Base-by-base conservation (phyloP, 2,329 filamentous ascomycete genomes). In the Botrytis deweyae region DNA sequence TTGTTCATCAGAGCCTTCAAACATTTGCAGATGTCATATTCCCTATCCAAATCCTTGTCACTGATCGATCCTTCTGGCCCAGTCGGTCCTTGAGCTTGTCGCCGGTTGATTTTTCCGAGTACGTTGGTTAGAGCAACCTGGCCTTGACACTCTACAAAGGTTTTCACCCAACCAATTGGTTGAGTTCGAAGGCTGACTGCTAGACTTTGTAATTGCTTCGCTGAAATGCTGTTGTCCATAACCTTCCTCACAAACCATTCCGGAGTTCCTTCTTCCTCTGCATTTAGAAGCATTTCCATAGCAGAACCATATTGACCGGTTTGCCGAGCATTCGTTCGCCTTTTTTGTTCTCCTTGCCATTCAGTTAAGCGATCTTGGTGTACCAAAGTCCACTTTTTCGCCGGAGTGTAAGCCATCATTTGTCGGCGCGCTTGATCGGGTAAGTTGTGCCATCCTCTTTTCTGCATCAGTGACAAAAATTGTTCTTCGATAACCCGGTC, bases 1-100 rank as follows among this genome's bases (percentile, higher is more conserved):
- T 98, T 99, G 89, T 99, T 99, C 92, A 98, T 97, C 74, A 98
- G 84, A 46, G 95, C 94, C 85, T 98, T 98, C 74, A 99, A 84
- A 84, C 96, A 98, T 84, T 99, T 99, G 81, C 97, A 90, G 76
- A 99, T 97, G 81, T 98, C 96, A 82, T 98, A 98, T 84, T 93
- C 91, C 73, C 90, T 87, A 78, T 93, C 91, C 69, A 92, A 83
- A 80, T 93, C 91, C 78, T 89, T 90, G 74, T 93, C 91, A 59
- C 85, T 88, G n/a, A 82, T 84, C 38, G 84, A 83, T 42, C 86
- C 85, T 65, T 87, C 83, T 59, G 83, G 84, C 73, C 84, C 83
- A 8, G 88, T 86, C 44, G 89, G 87, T 77, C 90, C 81, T 87
- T 82, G 92, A 90, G 83, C 93, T 90, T 82, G 92, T 90, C 93